Evolutionary conservation across 495 filamentous ascomycete genomes (phyloP), one percentile per base, ranked within the genome.

Genomic region (Schizothecium vesticola): DNA sequence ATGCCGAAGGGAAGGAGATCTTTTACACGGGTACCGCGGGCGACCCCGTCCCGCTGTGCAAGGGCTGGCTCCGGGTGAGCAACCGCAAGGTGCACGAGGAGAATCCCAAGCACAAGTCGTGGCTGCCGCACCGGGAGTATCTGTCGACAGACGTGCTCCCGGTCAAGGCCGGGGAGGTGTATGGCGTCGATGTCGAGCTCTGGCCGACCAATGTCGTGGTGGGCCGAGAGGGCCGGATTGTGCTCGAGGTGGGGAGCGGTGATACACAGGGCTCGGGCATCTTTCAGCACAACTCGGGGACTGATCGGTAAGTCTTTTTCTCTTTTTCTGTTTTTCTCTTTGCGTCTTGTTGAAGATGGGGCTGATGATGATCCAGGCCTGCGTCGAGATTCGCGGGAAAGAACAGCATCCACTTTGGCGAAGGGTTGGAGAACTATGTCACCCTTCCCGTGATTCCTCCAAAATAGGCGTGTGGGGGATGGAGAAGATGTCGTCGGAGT

Each of bases 191-290:
- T 69, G 81, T 91, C 11, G 89, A 91, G 78, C 73, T 90, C 4
- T 90, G 88, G 89, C 89, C 89, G 19, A 90, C 87, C 0, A 89
- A 89, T 73, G 86, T 89, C 0, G 81, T 91, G 6, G 82, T 89
- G 16, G 82, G 82, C 59, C 77, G 79, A 57, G 86, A 86, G 0
- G 81, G 80, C 0, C 81, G 77, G 69, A 69, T 89, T 31, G 78
- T 87, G 16, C 76, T 91, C n/a, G 87, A 91, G 72, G 80, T 90
- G 3, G 67, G 80, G 1, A 80, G 78, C 67, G 86, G 85, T 1
- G 88, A 91, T 78, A 89, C 88, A 6, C 86, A 89, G 66, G 88
- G 87, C 1, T 78, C 75, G 56, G 86, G 87, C 0, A 80, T 87
- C 28, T 90, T 89, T 72, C 71, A 74, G 69, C 88, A 89, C 71